Base-by-base conservation (phyloP, 108 stramenopile genomes). In the Pseudonitzschia multistriata region DNA sequence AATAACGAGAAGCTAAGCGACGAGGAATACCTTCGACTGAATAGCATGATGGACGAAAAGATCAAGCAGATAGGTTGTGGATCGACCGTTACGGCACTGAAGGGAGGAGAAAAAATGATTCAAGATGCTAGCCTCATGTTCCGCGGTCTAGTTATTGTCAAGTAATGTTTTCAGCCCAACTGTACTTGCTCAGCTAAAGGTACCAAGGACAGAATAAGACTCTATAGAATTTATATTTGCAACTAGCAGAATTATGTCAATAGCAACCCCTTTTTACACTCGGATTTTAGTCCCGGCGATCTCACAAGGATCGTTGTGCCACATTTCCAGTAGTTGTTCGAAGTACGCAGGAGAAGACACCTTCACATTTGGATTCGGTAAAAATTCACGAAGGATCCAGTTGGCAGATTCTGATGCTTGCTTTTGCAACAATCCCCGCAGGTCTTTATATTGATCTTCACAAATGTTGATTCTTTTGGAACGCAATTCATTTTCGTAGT, bases 121-220 rank as follows among this genome's bases (percentile, higher is more conserved):
- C 66, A 80, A 28, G 91, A 95, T 84, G 88, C 91, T 4, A 87
- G 88, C 45, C 82, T 92, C 24, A 95, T 95, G 94, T 95, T 92
- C 72, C 74, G 94, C 28, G 94, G 94, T 3, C 55, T 71, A 29
- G 61, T 62, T 15, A 55, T 78, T 52, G 71, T 78, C 22, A 56
- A 42, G 8, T 71, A 62, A 50, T 45, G 24, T 1, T 45, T 17
- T 7, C 10, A 39, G 37, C n/a, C n/a, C n/a, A n/a, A n/a, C n/a
- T n/a, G n/a, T n/a, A n/a, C n/a, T n/a, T n/a, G n/a, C n/a, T n/a
- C n/a, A n/a, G n/a, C n/a, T n/a, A n/a, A n/a, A n/a, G n/a, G n/a
- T n/a, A n/a, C n/a, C n/a, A n/a, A n/a, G n/a, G n/a, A n/a, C n/a
- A n/a, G n/a, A n/a, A n/a, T n/a, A n/a, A n/a, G n/a, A n/a, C n/a